Evolutionary conservation across 2,329 filamentous ascomycete genomes (phyloP), one percentile per base, ranked within the genome.

Genomic region (Talaromyces piceae): DNA sequence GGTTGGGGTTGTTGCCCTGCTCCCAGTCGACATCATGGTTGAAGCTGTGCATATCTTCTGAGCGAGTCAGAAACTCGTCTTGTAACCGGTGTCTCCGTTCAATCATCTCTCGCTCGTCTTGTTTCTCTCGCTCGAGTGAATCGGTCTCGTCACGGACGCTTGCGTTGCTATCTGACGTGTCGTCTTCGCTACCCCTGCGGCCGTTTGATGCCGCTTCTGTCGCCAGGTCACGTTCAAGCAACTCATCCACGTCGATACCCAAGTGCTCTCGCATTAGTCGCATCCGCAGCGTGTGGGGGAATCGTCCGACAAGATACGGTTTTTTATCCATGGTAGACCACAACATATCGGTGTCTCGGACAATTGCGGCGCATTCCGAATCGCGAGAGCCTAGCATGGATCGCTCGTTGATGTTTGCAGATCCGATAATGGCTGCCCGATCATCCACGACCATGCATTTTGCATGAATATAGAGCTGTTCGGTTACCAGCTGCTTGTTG

Each of bases 371-470:
- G 56, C 88, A 83, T 69, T 98, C 93, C 0, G 91, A 96, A 68
- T 98, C 93, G 61, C 93, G 82, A 45, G 82, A 86, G 7, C 93
- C 93, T 55, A 96, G 70, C 89, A 97, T 90, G 5, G 91, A 97
- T 43, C 93, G 84, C 69, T 98, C 93, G 62, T 98, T 98, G 75
- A 98, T 97, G 66, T 98, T 98, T 49, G 93, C 93, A 43, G 91
- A 97, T 16, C 93, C 93, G 60, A 98, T 98, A 55, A 98, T 83
- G 18, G 86, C 91, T 52, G 93, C 82, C 28, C 91, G 83, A 63
- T 98, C 93, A 67, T 98, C 93, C 4, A 95, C 91, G 51, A 98
- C 80, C 77, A 97, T 97, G 58, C 87, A 87, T 71, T 98, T 98
- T 55, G 93, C 93, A 63, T 98, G 93, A 52, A 98, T 97, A 65